phyloP scores from a whole-genome alignment of 2,329 filamentous ascomycete species.

The Cordyceps tenuipes region DNA sequence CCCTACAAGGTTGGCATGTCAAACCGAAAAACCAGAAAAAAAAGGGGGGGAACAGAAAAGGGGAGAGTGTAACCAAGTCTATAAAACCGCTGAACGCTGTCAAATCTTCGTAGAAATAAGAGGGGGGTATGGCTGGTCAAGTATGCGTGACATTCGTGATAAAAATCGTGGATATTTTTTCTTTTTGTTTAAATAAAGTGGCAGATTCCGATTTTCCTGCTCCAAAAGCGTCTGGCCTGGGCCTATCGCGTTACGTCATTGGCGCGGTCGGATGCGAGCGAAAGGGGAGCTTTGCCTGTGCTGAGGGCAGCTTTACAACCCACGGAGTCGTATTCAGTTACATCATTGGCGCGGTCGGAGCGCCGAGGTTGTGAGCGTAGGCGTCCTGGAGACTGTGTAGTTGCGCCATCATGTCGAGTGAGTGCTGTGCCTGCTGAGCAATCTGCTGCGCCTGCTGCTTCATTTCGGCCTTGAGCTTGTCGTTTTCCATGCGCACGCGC shows the following conservation, averaged over 20 bases:
- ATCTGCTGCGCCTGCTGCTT: slow-evolving; percentile 33
- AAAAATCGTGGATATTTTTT: not conserved
- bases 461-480: slow-evolving; percentile 45
- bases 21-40: not conserved
- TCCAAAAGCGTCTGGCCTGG: not conserved
- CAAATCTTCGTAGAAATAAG: slow-evolving; percentile 2
- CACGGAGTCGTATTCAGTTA: not conserved
- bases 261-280: too few relatives aligned
- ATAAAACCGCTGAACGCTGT: slow-evolving; percentile 8
- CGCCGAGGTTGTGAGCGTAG: slow-evolving; percentile 27
- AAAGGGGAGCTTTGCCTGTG: not conserved
- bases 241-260: slow-evolving; percentile 15
- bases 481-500: slow-evolving; percentile 56
- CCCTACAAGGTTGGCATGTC: not conserved
- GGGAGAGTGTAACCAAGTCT: slow-evolving; percentile 10
- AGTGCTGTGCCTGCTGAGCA: slow-evolving; percentile 28
- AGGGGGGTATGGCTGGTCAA: slow-evolving; percentile 6
- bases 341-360: slow-evolving; percentile 35
- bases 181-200: not conserved
- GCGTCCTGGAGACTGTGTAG: slow-evolving; percentile 38
- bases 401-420: slow-evolving; percentile 40
- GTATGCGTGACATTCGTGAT: slow-evolving; percentile 6
- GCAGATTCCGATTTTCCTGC: not conserved
- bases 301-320: not conserved
- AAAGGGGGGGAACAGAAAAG: not conserved